Percentiles rank a stretch among this genome's conserved stretches.
Conservation (phyloP, 2,329 filamentous ascomycete species). For the Sporothrix sp. region DNA sequence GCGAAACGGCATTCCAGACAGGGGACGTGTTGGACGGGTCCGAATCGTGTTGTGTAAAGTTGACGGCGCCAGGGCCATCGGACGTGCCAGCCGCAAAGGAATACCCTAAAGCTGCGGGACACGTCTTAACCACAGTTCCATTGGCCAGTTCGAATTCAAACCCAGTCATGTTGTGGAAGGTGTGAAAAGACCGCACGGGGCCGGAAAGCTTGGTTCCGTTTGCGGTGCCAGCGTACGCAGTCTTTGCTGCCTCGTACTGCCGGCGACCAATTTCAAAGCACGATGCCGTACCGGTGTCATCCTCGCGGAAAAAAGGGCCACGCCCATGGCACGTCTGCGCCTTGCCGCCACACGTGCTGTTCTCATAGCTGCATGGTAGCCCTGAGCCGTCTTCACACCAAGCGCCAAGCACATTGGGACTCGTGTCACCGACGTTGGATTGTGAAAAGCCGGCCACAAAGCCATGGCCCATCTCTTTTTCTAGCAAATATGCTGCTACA, state of each 20-base stretch:
- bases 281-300: conserved; percentile 64
- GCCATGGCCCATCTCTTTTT: conserved; percentile 53
- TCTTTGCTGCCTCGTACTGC: conserved; percentile 49
- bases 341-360: conserved; percentile 66
- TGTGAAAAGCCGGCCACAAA: conserved; percentile 93
- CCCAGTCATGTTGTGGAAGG: conserved; percentile 66
- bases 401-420: conserved; percentile 77
- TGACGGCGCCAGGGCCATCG: conserved; percentile 78
- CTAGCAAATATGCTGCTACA: conserved; percentile 76
- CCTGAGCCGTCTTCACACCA: conserved; percentile 79
- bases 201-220: conserved; percentile 43
- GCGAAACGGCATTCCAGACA: conserved; percentile 68
- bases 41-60: conserved; percentile 81
- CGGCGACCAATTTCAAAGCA: conserved; percentile 64
- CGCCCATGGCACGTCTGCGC: conserved; percentile 60
- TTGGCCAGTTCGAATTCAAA: conserved; percentile 66
- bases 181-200: conserved; percentile 67
- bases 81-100: conserved; percentile 85
- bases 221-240: conserved; percentile 41
- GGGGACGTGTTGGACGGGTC: conserved; percentile 57
- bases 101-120: conserved; percentile 77
- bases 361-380: conserved; percentile 57
- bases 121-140: conserved; percentile 61
- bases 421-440: conserved; percentile 82
- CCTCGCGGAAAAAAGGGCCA: conserved; percentile 54